These are phyloP conservation scores for Diddensiella transvaalensis DNA, from an alignment of 805 yeast genomes.

Conservation along the genomic window DNA sequence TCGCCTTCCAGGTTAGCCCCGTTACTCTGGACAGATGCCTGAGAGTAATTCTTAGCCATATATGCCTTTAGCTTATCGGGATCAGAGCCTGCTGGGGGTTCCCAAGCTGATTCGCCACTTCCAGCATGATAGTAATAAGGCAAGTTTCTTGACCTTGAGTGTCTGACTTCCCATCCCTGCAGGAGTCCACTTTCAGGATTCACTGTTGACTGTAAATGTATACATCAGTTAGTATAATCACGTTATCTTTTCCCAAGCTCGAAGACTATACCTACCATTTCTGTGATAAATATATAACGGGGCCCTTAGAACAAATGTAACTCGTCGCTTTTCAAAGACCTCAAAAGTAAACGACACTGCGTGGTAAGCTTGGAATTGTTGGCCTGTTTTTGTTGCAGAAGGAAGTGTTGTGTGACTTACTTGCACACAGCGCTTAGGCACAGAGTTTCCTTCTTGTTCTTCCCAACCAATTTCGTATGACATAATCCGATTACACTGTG, in stretches of 20 bases:
- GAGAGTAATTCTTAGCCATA: constrained; percentile 40
- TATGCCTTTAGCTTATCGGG: constrained; percentile 53
- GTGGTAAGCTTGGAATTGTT: too few species aligned
- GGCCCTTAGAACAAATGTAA: too few species aligned
- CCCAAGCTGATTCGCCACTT: constrained; percentile 81
- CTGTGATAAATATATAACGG: constrained; percentile 15
- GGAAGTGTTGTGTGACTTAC: too few species aligned
- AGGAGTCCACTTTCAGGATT: constrained; percentile 69
- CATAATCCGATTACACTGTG: too few species aligned
- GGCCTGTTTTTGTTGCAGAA: too few species aligned
- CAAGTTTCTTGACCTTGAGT: constrained; percentile 74
- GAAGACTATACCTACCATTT: too few species aligned
- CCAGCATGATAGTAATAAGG: constrained; percentile 77
- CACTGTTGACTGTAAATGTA: constrained; percentile 5
- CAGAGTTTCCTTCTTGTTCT: too few species aligned
- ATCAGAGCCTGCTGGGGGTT: constrained; percentile 83
- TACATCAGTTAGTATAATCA: constrained; percentile 4
- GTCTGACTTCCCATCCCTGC: constrained; percentile 73
- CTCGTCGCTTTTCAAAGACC: too few species aligned
- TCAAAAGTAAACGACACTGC: too few species aligned
- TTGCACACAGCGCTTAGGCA: too few species aligned
- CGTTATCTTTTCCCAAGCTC: too few species aligned
- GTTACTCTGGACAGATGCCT: constrained; percentile 17
- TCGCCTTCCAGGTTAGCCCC: constrained; percentile 40
- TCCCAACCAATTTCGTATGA: too few species aligned